Percentiles rank a stretch among this genome's conserved stretches.
Evolutionary conservation across 1,284 basidiomycete species (phyloP).

Genomic region (Puccinia horiana): DNA sequence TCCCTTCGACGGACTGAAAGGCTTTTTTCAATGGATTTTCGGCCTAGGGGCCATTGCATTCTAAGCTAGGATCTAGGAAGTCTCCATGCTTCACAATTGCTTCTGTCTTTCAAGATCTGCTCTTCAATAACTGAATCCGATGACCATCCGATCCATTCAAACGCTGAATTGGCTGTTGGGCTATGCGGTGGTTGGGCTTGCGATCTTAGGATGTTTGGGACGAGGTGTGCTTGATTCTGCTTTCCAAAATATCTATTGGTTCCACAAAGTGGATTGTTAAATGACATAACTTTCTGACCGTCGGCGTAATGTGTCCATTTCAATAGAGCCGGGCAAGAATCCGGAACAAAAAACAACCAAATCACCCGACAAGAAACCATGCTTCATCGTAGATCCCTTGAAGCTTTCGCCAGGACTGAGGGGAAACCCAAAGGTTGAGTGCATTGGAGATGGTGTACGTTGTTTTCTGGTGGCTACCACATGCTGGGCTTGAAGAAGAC

Average conservation of each 20-base stretch:
- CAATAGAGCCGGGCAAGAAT: slow-evolving; percentile 3
- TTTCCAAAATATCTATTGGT: too few species aligned
- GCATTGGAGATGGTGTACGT: slow-evolving; percentile 20
- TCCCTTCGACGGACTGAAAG: too few species aligned
- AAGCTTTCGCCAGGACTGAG: background rate
- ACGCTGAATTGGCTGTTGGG: background rate
- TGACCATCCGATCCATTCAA: background rate
- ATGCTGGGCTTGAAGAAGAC: too few species aligned
- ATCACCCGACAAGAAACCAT: background rate
- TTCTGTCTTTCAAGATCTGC: background rate
- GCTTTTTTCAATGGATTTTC: too few species aligned
- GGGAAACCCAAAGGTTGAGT: slow-evolving; percentile 1
- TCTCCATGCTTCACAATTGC: background rate
- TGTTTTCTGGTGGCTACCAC: background rate
- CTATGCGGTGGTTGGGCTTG: background rate
- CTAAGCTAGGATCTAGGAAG: too few species aligned
- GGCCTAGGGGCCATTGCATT: background rate
- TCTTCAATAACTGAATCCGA: background rate
- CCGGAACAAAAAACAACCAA: background rate
- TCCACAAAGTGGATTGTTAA: too few species aligned
- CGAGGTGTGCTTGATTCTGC: background rate
- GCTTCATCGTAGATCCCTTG: slow-evolving; percentile 15
- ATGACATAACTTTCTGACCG: background rate
- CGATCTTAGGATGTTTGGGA: background rate
- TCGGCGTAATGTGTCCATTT: background rate